Percentiles rank a stretch among this genome's conserved stretches.
These are phyloP conservation scores for Martiniozyma abietophila DNA, from an alignment of 805 yeast genomes.

Conservation along the genomic window DNA sequence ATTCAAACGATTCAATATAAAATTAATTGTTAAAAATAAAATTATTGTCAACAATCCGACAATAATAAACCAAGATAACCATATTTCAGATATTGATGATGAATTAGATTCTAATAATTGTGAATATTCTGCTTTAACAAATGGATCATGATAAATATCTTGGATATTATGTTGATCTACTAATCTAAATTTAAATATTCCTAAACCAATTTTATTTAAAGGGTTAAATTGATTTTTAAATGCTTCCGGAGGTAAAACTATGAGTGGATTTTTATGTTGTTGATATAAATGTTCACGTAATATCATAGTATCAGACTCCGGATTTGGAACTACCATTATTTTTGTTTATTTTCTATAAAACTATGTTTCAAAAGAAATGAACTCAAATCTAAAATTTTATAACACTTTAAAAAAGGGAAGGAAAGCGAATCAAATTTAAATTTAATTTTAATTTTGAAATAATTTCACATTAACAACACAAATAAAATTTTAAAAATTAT, in stretches of 20 bases:
- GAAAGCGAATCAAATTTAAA: no score
- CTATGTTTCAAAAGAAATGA: not conserved
- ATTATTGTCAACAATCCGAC: no score
- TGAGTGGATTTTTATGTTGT: constrained; percentile 17
- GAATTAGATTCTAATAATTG: no score
- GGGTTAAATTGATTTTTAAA: constrained; percentile 24
- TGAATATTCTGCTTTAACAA: no score
- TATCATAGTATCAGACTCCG: constrained; percentile 25
- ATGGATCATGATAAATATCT: no score
- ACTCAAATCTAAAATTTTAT: no score
- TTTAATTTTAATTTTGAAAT: no score
- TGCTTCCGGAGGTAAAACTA: constrained; percentile 23
- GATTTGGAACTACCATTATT: constrained; percentile 25
- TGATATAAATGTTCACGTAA: constrained; percentile 27
- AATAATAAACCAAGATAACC: no score
- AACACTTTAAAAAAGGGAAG: not conserved
- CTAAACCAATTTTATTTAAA: constrained; percentile 24
- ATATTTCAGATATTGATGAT: no score
- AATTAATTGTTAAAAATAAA: no score
- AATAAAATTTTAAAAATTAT: not conserved
- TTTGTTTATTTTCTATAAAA: not conserved
- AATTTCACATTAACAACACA: not conserved
- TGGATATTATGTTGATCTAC: no score
- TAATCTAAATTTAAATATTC: constrained; percentile 21
- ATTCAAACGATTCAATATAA: no score